A percentile compares a stretch with the other conserved stretches of the same genome.
Evolutionary conservation across 768 basidiomycete genomes (phyloP).

Genomic region (Cystobasidium tubakii): DNA sequence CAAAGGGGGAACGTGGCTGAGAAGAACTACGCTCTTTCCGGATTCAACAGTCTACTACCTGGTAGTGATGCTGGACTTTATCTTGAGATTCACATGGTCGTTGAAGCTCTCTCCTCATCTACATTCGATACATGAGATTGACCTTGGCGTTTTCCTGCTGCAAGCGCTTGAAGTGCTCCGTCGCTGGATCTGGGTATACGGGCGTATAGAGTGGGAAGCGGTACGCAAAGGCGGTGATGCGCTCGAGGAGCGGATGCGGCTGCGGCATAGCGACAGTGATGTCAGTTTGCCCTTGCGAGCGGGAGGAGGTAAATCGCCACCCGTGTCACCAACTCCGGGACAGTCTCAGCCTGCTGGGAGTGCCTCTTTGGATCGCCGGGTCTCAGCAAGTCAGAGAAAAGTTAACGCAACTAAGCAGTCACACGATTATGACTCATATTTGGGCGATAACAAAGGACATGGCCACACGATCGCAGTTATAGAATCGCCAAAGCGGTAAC

Average conservation of each 20-base stretch:
- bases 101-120: conserved; percentile 83
- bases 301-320: not conserved
- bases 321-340: not conserved
- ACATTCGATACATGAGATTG: conserved; percentile 70
- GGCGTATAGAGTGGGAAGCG: conserved; percentile 90
- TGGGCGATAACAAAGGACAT: not conserved
- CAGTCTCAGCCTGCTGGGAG: not conserved
- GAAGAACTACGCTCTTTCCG: conserved; percentile 68
- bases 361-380: not conserved
- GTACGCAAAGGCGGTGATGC: conserved; percentile 35
- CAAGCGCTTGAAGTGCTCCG: conserved; percentile 83
- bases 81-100: conserved; percentile 88
- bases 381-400: not conserved
- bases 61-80: conserved; percentile 70
- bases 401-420: not conserved
- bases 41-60: conserved; percentile 74
- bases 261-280: not conserved
- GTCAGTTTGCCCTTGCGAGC: conserved; percentile 14
- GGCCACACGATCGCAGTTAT: not conserved
- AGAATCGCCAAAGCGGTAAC: not conserved
- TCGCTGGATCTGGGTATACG: conserved; percentile 96
- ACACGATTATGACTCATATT: not conserved
- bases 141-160: conserved; percentile 75
- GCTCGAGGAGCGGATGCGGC: conserved; percentile 28
- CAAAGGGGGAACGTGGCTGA: conserved; percentile 53